Conservation (phyloP, 73 alveolate genomes). For the Paramecium sexaurelia region DNA sequence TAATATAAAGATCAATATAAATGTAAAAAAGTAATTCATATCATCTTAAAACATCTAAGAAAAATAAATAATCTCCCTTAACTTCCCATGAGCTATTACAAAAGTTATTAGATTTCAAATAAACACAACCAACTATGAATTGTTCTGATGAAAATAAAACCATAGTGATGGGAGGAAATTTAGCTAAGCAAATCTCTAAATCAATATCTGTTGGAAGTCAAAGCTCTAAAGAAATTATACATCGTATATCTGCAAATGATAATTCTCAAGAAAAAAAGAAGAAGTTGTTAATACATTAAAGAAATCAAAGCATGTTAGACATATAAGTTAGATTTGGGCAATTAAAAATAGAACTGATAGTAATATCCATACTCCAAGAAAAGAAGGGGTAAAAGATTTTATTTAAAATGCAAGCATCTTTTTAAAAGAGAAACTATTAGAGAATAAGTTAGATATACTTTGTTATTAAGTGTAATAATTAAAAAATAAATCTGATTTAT, state of each 20-base stretch:
- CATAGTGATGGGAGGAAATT: background rate
- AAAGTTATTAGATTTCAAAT: background rate
- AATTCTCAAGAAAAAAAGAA: background rate
- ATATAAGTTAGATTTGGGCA: background rate
- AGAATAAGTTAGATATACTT: constrained; percentile 26
- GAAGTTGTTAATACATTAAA: background rate
- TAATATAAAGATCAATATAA: background rate
- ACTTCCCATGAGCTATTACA: background rate
- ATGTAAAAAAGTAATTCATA: constrained; percentile 18
- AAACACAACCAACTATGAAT: background rate
- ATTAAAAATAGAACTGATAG: background rate
- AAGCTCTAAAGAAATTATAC: background rate
- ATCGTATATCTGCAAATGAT: background rate
- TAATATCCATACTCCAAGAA: background rate
- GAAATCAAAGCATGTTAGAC: constrained; percentile 11
- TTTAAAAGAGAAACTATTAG: background rate
- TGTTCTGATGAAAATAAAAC: background rate
- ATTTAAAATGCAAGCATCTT: background rate
- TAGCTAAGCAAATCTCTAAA: background rate
- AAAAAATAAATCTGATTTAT: constrained; percentile 6
- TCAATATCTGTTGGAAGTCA: background rate
- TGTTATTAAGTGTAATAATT: background rate
- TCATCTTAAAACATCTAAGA: background rate
- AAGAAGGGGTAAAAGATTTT: background rate
- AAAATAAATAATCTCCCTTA: background rate